These are phyloP conservation scores for Suillus paluster DNA, from an alignment of 768 basidiomycete genomes.

Conservation along the genomic window DNA sequence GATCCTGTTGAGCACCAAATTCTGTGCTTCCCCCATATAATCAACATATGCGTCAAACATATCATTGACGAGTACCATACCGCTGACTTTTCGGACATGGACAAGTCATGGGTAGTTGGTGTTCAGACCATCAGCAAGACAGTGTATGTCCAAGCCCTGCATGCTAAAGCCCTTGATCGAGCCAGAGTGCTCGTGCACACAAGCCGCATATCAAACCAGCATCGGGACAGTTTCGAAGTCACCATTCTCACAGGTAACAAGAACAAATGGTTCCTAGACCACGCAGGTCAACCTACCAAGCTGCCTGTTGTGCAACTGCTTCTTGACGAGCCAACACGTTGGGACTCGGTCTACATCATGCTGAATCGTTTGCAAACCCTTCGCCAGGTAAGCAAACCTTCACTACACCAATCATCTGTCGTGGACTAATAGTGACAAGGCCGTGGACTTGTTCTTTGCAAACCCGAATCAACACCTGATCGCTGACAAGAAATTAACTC, in stretches of 20 bases:
- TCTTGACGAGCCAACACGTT: too few relatives aligned
- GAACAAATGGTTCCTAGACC: neutral
- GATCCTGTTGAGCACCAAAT: conserved; percentile 14
- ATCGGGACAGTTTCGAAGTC: neutral
- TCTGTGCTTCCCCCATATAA: conserved; percentile 23
- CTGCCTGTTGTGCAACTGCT: too few relatives aligned
- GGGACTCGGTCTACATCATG: neutral
- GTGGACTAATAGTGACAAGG: neutral
- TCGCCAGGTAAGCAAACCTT: too few relatives aligned
- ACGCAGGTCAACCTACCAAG: neutral
- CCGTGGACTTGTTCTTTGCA: neutral
- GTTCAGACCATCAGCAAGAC: neutral
- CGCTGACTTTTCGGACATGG: neutral
- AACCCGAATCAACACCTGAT: too few relatives aligned
- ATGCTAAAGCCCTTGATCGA: neutral
- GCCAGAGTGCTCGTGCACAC: neutral
- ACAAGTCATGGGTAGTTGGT: conserved; percentile 2
- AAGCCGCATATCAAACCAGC: neutral
- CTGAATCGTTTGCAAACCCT: neutral
- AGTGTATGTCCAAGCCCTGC: neutral
- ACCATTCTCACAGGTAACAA: too few relatives aligned
- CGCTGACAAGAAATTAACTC: too few relatives aligned
- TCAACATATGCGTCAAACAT: conserved; percentile 15
- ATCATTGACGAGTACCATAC: conserved; percentile 10
- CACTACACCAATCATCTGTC: neutral